Evolutionary conservation across 768 basidiomycete species (phyloP).

Genomic region (Tephrocybe sp.): DNA sequence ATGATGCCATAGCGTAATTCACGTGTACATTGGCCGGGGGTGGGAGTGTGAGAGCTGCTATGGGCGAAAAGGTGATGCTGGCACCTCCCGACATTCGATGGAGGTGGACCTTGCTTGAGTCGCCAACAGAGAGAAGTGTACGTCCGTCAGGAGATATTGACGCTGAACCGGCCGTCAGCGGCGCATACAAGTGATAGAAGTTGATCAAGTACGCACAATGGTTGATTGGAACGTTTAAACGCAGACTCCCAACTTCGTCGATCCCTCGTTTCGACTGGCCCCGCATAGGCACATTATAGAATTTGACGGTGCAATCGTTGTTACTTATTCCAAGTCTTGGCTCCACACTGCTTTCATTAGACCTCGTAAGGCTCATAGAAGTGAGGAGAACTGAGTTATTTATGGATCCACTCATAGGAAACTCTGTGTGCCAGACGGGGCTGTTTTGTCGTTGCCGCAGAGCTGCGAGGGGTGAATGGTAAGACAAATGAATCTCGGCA

Average conservation of each 20-base stretch:
- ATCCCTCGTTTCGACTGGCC: slow-evolving; percentile 40
- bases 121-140: slow-evolving; percentile 87
- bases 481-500: slow-evolving; percentile 67
- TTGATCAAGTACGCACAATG: slow-evolving; percentile 61
- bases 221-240: slow-evolving; percentile 72
- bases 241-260: slow-evolving; percentile 51
- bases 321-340: slow-evolving; percentile 83
- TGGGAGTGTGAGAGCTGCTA: slow-evolving; percentile 68
- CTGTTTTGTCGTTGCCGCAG: slow-evolving; percentile 24
- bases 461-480: slow-evolving; percentile 38
- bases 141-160: slow-evolving; percentile 89
- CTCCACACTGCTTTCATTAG: slow-evolving; percentile 65
- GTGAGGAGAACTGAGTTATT: slow-evolving; percentile 82
- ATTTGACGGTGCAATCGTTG: slow-evolving; percentile 80
- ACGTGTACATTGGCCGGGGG: slow-evolving; percentile 44
- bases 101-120: slow-evolving; percentile 83
- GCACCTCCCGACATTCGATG: slow-evolving; percentile 73
- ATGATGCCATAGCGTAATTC: slow-evolving; percentile 38
- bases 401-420: slow-evolving; percentile 63
- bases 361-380: slow-evolving; percentile 53
- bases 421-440: slow-evolving; percentile 55
- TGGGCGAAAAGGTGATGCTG: slow-evolving; percentile 59
- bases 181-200: neutral
- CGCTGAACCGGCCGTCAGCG: slow-evolving; percentile 43
- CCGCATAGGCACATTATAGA: slow-evolving; percentile 73